Evolutionary conservation across 805 yeast species (phyloP).

Genomic region (Monosporozyma aerobia): DNA sequence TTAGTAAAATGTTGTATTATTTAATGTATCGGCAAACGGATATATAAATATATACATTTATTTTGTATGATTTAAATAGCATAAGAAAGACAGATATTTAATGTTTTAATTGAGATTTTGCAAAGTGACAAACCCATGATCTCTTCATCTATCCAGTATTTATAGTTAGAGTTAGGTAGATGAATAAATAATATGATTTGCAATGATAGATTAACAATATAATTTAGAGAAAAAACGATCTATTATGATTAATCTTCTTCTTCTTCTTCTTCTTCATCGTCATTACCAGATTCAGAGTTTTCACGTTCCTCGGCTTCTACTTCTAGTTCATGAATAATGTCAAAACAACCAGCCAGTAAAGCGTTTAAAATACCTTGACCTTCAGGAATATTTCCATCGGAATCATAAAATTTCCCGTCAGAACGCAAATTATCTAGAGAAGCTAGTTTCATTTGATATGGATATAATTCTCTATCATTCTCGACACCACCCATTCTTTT

Average conservation of each 20-base stretch:
- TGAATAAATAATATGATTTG: not conserved
- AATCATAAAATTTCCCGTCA: constrained; percentile 82
- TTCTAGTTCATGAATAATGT: constrained; percentile 82
- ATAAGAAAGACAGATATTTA: not conserved
- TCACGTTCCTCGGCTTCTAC: constrained; percentile 69
- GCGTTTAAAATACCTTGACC: constrained; percentile 97
- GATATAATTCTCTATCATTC: constrained; percentile 82
- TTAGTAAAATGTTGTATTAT: not conserved
- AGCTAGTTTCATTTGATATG: constrained; percentile 90
- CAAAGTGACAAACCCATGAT: not conserved
- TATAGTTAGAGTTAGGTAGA: not conserved
- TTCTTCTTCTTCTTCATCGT: constrained; percentile 10
- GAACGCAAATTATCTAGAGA: constrained; percentile 75
- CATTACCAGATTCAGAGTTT: constrained; percentile 18
- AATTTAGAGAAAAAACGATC: not conserved
- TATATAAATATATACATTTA: not conserved
- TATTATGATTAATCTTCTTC: constrained; percentile 15
- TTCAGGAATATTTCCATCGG: constrained; percentile 85
- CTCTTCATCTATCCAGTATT: not conserved
- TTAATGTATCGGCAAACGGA: not conserved
- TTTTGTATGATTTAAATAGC: not conserved
- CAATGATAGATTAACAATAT: not conserved
- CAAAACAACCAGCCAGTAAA: constrained; percentile 86
- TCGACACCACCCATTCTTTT: constrained; percentile 89
- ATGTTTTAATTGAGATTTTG: not conserved